Evolutionary conservation across 305 asterid species (phyloP).

Genomic region (Fraxinus floribunda): DNA sequence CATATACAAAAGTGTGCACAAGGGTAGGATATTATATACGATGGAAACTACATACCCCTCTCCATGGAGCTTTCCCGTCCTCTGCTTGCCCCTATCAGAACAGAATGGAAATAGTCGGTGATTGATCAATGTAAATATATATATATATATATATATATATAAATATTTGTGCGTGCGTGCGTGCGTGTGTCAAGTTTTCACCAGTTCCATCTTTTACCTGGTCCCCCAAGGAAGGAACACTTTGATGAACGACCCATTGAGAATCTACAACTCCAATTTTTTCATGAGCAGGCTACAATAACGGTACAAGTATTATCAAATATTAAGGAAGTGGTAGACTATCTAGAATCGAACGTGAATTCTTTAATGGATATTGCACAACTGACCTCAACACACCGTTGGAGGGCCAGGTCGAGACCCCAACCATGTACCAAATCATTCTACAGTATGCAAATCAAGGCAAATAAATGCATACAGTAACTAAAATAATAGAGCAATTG

Average conservation of each 20-base stretch:
- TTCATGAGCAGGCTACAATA: constrained; percentile 70
- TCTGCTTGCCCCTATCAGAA: constrained; percentile 58
- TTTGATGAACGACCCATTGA: constrained; percentile 83
- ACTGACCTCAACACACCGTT: constrained; percentile 70
- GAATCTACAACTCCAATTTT: constrained; percentile 96
- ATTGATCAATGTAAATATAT: background rate
- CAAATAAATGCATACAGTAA: constrained; percentile 2
- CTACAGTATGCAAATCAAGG: constrained; percentile 38
- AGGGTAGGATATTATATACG: background rate
- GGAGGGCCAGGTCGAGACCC: constrained; percentile 91
- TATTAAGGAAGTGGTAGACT: background rate
- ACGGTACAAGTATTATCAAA: background rate
- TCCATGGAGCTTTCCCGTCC: constrained; percentile 72
- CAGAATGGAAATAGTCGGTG: background rate
- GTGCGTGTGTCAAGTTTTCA: background rate
- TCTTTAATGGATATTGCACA: background rate
- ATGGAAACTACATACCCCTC: constrained; percentile 56
- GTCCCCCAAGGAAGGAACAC: constrained; percentile 81
- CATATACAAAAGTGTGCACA: background rate
- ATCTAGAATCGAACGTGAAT: background rate
- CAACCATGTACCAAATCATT: constrained; percentile 96
- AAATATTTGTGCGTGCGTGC: too few relatives aligned
- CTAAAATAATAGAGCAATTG: background rate
- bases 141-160: background rate
- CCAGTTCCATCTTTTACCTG: constrained; percentile 47